These are phyloP conservation scores for Kregervanrija pseudodelftensis DNA, from an alignment of 805 yeast genomes.

Conservation along the genomic window DNA sequence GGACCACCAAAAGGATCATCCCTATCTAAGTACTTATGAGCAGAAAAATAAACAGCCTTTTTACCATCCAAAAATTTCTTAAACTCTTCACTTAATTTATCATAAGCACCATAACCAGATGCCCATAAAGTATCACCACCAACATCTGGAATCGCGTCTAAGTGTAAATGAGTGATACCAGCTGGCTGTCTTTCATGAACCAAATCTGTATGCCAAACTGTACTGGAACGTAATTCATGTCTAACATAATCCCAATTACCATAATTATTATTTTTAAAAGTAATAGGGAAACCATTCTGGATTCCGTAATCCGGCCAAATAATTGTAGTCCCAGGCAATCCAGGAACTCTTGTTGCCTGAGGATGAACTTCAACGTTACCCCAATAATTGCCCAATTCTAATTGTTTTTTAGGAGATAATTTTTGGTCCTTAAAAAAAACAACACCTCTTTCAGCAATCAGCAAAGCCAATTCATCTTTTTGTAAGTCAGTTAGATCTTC, in stretches of 20 bases:
- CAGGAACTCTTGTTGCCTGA: conserved; percentile 29
- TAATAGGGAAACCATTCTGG: conserved; percentile 13
- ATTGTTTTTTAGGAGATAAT: conserved; percentile 2
- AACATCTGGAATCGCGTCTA: conserved; percentile 40
- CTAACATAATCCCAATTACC: conserved; percentile 15
- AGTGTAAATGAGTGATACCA: conserved; percentile 43
- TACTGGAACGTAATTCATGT: conserved; percentile 1
- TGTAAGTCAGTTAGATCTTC: conserved; percentile 35
- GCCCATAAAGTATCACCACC: conserved; percentile 57
- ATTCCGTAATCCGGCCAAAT: conserved; percentile 35
- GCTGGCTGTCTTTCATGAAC: conserved; percentile 49
- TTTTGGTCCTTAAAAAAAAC: conserved; percentile 44
- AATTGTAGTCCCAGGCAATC: conserved; percentile 31
- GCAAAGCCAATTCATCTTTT: conserved; percentile 39
- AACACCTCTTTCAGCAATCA: conserved; percentile 43
- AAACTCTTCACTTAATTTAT: conserved; percentile 44
- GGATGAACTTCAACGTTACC: conserved; percentile 23
- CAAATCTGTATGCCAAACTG: conserved; percentile 47
- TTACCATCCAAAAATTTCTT: conserved; percentile 47
- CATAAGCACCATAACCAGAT: conserved; percentile 53
- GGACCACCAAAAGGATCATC: conserved; percentile 41
- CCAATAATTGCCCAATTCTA: conserved; percentile 26
- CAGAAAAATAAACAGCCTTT: conserved; percentile 37
- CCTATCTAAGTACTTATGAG: conserved; percentile 33
- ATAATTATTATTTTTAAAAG: conserved; percentile 17